Percentiles rank a stretch among this genome's conserved stretches.
Evolutionary conservation across 2,329 filamentous ascomycete species (phyloP).

Genomic region (Thelonectria olida): DNA sequence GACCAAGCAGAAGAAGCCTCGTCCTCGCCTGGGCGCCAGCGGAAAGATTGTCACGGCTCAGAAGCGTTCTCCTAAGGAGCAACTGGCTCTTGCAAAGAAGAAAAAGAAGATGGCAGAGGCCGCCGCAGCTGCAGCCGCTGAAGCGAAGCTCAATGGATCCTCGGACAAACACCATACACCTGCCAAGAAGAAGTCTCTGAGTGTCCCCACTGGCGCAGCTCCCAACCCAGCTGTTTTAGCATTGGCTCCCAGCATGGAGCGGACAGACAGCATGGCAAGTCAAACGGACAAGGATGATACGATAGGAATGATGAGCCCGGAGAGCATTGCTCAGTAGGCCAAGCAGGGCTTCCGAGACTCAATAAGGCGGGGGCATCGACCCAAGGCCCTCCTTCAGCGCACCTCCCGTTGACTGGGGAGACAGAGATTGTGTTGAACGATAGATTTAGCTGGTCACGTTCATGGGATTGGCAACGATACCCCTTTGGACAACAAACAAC

Average conservation of each 20-base stretch:
- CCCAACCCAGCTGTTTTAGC: slow-evolving; percentile 52
- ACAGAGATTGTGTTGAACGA: neutral
- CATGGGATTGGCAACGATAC: slow-evolving; percentile 7
- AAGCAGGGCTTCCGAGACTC: slow-evolving; percentile 28
- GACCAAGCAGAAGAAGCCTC: slow-evolving; percentile 83
- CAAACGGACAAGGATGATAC: slow-evolving; percentile 71
- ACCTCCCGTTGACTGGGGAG: neutral
- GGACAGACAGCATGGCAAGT: slow-evolving; percentile 65
- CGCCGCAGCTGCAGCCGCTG: slow-evolving; percentile 66
- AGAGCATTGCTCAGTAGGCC: slow-evolving; percentile 70
- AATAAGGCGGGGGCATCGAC: neutral
- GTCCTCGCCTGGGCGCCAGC: slow-evolving; percentile 72
- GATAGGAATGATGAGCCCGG: slow-evolving; percentile 84
- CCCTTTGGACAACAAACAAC: slow-evolving; percentile 9
- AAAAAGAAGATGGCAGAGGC: slow-evolving; percentile 81
- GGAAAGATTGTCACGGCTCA: slow-evolving; percentile 89
- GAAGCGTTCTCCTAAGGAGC: slow-evolving; percentile 83
- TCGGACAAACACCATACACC: slow-evolving; percentile 52
- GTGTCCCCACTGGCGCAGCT: slow-evolving; percentile 47
- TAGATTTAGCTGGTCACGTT: slow-evolving; percentile 4
- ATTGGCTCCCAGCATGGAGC: slow-evolving; percentile 64
- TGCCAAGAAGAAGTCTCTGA: slow-evolving; percentile 62
- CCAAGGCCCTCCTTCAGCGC: neutral
- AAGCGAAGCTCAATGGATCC: slow-evolving; percentile 52
- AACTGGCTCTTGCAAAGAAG: slow-evolving; percentile 85